Evolutionary conservation across 1,139 yeast species (phyloP).

Genomic region (Yamadazyma buinensis): DNA sequence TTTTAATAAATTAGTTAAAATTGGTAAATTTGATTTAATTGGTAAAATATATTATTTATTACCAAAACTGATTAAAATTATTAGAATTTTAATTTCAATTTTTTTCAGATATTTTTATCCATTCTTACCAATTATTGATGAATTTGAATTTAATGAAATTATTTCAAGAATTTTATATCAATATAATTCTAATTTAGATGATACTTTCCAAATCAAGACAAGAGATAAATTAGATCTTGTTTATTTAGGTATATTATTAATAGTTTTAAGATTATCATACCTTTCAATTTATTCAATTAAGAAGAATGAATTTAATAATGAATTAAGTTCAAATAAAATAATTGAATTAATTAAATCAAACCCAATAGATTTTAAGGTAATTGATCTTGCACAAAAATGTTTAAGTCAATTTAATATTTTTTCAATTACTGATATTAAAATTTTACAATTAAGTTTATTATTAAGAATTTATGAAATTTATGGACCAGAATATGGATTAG

Average conservation of each 20-base stretch:
- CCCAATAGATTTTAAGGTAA: slow-evolving; percentile 26
- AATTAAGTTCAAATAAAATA: slow-evolving; percentile 18
- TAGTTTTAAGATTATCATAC: slow-evolving; percentile 25
- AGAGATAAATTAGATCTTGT: slow-evolving; percentile 28
- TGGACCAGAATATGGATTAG: slow-evolving; percentile 9
- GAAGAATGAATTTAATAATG: slow-evolving; percentile 23
- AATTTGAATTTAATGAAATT: slow-evolving; percentile 20
- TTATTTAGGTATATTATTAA: slow-evolving; percentile 23
- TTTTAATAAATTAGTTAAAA: slow-evolving; percentile 3
- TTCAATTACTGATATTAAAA: slow-evolving; percentile 1
- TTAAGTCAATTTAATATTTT: slow-evolving; percentile 32
- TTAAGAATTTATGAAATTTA: slow-evolving; percentile 6
- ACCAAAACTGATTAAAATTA: slow-evolving; percentile 30
- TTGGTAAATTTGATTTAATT: slow-evolving; percentile 10
- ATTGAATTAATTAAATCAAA: slow-evolving; percentile 13
- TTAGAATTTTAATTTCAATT: slow-evolving; percentile 41
- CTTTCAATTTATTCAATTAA: slow-evolving; percentile 11
- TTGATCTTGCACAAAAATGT: slow-evolving; percentile 35
- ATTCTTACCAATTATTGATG: slow-evolving; percentile 47
- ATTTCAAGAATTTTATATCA: neutral
- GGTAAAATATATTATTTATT: slow-evolving; percentile 35
- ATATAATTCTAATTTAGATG: neutral
- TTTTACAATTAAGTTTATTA: slow-evolving; percentile 8
- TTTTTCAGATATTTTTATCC: slow-evolving; percentile 45
- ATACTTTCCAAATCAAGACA: slow-evolving; percentile 10